Evolutionary conservation across 352 stramenopile genomes (phyloP).

Genomic region (Globisporangium nodosum): DNA sequence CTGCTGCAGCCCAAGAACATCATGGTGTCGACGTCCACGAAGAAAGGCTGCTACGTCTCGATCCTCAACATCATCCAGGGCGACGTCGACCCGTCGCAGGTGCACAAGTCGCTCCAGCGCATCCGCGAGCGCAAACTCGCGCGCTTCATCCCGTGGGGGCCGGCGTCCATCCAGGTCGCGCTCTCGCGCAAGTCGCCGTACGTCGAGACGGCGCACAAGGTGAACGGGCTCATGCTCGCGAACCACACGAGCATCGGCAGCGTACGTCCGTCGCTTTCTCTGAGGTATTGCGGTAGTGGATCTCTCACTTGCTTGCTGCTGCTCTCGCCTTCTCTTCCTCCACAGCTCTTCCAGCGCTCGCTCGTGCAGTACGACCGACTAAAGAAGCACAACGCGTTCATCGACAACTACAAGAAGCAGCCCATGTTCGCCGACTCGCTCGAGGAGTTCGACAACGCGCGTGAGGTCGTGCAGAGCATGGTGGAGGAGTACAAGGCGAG

Average conservation of each 20-base stretch:
- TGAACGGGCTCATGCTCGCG: conserved; percentile 97
- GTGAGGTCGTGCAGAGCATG: conserved; percentile 81
- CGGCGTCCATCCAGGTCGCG: conserved; percentile 98
- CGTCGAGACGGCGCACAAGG: conserved; percentile 96
- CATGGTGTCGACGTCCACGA: conserved; percentile 97
- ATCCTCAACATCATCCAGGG: conserved; percentile 99
- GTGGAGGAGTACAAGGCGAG: conserved; percentile 85
- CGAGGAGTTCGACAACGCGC: conserved; percentile 81
- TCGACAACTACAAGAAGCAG: conserved; percentile 98
- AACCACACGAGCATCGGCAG: conserved; percentile 98
- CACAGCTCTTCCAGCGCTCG: conserved; percentile 80
- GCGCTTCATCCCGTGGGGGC: conserved; percentile 98
- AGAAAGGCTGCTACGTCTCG: conserved; percentile 98
- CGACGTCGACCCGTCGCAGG: conserved; percentile 96
- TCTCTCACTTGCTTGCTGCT: conserved; percentile 2
- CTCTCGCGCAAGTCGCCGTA: conserved; percentile 97
- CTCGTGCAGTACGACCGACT: conserved; percentile 97
- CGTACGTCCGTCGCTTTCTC: conserved; percentile 22
- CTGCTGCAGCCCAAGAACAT: conserved; percentile 97
- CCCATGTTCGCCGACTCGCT: conserved; percentile 94
- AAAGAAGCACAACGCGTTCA: conserved; percentile 97
- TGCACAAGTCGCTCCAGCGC: conserved; percentile 98
- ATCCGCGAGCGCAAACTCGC: conserved; percentile 97
- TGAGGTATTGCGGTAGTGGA: background rate
- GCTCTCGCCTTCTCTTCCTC: conserved; percentile 1